Evolutionary conservation across 2,329 filamentous ascomycete genomes (phyloP), one percentile per base, ranked within the genome.

Genomic region (Talaromyces islandicus): DNA sequence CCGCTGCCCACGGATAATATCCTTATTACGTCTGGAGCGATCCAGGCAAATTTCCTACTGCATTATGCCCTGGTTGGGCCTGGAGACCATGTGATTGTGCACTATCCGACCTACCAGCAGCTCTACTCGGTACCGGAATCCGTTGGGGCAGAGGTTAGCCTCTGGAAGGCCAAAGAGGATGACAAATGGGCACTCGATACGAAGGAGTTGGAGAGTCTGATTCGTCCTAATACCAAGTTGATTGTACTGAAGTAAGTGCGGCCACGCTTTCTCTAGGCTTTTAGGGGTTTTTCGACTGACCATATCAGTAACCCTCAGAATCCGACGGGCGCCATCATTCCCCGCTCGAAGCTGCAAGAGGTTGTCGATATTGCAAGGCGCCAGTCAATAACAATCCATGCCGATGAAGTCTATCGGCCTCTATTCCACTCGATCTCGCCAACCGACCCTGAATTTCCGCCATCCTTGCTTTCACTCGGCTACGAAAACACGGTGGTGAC

Each of bases 41-140:
- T 95, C 56, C 82, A 85, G 6, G 91, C 91, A n/a, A 96, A 96
- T 69, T 90, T 91, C 66, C 76, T 94, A n/a, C 77, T 87, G 2
- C 82, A 94, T 7, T 92, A 92, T 71, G 80, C 87, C 0, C 78
- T 94, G 7, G 71, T 94, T 2, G 84, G 85, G 0, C 84, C 86
- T 0, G 89, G 87, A 0, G 90, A 96, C 69, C 91, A 96, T 79
- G 88, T 93, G 53, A 83, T 96, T 61, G 94, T 90, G 68, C 89
- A 94, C 60, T 90, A 92, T 70, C 91, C 92, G 12, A 93, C 90
- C 0, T 95, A 94, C 68, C 90, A 94, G 71, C 90, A 94, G 67
- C 81, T 96, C 1, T 94, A 93, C 69, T 80, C 85, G 10, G 84
- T 95, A 0, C 90, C 91, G 0, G 80, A 81, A 65, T 88, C 86